Percentiles rank a stretch among this genome's conserved stretches.
Conservation (phyloP, 2,329 filamentous ascomycete genomes). For the Apiospora rasikravindrae region DNA sequence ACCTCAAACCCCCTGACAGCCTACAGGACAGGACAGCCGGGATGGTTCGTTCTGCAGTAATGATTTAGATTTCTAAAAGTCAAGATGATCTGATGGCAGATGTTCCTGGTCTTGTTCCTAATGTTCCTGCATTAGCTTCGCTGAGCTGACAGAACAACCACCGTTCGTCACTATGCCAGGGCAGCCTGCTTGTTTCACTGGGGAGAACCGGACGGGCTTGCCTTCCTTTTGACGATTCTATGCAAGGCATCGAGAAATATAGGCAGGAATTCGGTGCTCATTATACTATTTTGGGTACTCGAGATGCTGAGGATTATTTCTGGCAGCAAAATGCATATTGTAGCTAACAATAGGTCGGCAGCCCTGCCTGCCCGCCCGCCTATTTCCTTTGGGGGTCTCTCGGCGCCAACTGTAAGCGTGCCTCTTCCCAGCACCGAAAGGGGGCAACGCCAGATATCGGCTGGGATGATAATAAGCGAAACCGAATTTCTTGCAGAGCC, state of each 20-base stretch:
- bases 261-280: neutral
- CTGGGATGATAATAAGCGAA: neutral
- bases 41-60: neutral
- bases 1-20: neutral
- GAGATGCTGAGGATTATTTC: neutral
- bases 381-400: neutral
- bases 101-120: slow-evolving; percentile 13
- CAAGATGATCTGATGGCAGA: neutral
- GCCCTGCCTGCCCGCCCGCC: neutral
- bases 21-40: neutral
- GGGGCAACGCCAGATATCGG: neutral
- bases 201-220: neutral
- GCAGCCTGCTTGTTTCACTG: neutral
- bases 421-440: neutral
- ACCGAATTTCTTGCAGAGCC: neutral
- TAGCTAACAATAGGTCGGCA: neutral
- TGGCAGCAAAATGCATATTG: neutral
- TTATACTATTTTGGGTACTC: neutral
- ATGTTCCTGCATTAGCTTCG: slow-evolving; percentile 13
- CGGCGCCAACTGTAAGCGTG: slow-evolving; percentile 1
- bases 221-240: neutral
- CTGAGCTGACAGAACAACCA: neutral
- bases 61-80: neutral
- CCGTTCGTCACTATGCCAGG: neutral
- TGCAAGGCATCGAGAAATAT: neutral